Conservation (phyloP, 225 moss, liverwort and hornwort species). For the Straminergon stramineum region DNA sequence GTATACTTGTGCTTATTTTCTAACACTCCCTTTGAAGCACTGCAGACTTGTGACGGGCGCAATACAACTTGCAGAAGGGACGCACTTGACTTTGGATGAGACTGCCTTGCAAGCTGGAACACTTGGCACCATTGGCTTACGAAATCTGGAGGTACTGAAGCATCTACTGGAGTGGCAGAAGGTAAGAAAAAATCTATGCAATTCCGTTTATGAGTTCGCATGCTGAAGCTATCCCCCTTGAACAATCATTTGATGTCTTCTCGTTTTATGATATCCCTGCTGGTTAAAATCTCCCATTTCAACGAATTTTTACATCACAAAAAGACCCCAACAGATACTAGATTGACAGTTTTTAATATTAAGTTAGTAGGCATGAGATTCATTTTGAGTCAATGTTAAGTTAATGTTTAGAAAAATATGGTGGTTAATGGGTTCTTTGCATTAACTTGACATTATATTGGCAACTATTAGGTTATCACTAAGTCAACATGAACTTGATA, state of each 20-base stretch:
- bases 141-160: conserved; percentile 72
- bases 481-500: neutral
- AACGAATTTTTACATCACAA: neutral
- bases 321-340: no score
- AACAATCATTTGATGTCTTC: neutral
- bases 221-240: neutral
- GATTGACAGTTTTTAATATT: neutral
- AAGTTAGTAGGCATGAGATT: neutral
- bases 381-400: neutral
- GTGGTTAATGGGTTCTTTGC: neutral
- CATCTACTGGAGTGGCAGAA: conserved; percentile 78
- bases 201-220: neutral
- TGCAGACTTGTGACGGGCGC: conserved; percentile 77
- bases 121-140: conserved; percentile 54
- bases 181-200: conserved; percentile 29
- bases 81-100: conserved; percentile 84
- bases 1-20: neutral
- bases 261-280: neutral
- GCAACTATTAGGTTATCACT: neutral
- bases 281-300: neutral
- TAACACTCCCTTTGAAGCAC: neutral
- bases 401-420: neutral
- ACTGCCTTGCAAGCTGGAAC: conserved; percentile 62
- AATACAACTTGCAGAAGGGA: conserved; percentile 79
- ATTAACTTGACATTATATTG: neutral